A percentile compares a stretch with the other conserved stretches of the same genome.
Conservation (phyloP, 2,329 filamentous ascomycete species). For the Rhinocladiella similis region DNA sequence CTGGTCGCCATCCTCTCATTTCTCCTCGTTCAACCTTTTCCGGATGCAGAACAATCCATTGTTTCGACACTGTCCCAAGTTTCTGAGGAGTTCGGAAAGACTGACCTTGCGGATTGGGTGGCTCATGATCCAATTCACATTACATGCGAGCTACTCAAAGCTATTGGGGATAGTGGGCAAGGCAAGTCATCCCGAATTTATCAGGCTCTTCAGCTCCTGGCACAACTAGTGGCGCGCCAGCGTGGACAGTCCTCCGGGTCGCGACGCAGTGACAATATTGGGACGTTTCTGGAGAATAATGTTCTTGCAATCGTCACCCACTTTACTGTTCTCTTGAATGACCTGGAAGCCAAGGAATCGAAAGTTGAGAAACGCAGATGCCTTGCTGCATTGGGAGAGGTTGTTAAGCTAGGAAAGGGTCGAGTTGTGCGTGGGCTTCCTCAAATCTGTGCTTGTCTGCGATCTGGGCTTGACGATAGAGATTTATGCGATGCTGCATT, state of each 20-base stretch:
- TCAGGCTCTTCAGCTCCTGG: slow-evolving; percentile 52
- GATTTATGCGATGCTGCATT: slow-evolving; percentile 78
- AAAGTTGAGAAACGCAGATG: slow-evolving; percentile 72
- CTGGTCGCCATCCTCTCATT: slow-evolving; percentile 60
- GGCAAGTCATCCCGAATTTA: slow-evolving; percentile 58
- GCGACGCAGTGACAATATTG: slow-evolving; percentile 60
- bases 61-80: slow-evolving; percentile 69
- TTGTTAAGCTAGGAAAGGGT: slow-evolving; percentile 73
- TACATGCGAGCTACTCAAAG: slow-evolving; percentile 79
- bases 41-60: slow-evolving; percentile 66
- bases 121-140: slow-evolving; percentile 73
- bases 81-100: slow-evolving; percentile 67
- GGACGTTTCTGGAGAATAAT: slow-evolving; percentile 76
- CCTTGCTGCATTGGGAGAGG: slow-evolving; percentile 81
- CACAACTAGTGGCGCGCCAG: slow-evolving; percentile 51
- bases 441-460: slow-evolving; percentile 86
- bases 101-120: slow-evolving; percentile 67
- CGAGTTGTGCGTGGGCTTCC: slow-evolving; percentile 79
- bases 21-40: slow-evolving; percentile 60
- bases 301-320: slow-evolving; percentile 83
- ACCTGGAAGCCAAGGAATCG: slow-evolving; percentile 57
- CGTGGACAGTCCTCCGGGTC: slow-evolving; percentile 45
- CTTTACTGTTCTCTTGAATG: slow-evolving; percentile 77
- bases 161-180: slow-evolving; percentile 67
- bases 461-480: slow-evolving; percentile 75